These are phyloP conservation scores for Colletotrichum melonis DNA, from an alignment of 2,329 filamentous ascomycete species.

Conservation along the genomic window DNA sequence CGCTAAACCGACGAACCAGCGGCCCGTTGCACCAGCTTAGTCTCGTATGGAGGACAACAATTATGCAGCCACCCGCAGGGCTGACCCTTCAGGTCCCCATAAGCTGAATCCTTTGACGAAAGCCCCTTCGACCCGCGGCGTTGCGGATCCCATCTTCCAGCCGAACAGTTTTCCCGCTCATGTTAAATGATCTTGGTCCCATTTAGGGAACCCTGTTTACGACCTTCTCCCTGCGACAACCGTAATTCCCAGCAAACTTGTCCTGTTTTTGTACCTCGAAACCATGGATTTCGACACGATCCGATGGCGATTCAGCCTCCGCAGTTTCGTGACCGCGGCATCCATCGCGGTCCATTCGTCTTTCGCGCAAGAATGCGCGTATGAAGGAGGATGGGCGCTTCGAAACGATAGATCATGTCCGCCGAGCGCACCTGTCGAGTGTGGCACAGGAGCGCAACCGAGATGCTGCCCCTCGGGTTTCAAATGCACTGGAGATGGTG, in stretches of 20 bases:
- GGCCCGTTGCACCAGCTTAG: neutral
- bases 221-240: neutral
- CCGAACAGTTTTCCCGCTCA: neutral
- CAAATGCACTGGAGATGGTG: slow-evolving; percentile 10
- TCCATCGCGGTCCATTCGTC: neutral
- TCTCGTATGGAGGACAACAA: neutral
- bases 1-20: neutral
- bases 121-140: neutral
- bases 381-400: slow-evolving; percentile 19
- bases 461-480: slow-evolving; percentile 22
- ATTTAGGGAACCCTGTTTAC: neutral
- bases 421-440: slow-evolving; percentile 15
- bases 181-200: neutral
- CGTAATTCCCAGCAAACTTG: neutral
- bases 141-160: neutral
- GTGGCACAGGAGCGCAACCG: slow-evolving; percentile 16
- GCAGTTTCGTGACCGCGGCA: neutral
- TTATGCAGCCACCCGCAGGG: neutral
- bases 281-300: neutral
- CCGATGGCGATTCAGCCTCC: neutral
- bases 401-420: slow-evolving; percentile 9
- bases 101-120: neutral
- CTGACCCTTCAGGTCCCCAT: neutral
- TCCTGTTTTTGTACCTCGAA: neutral
- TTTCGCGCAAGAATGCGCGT: slow-evolving; percentile 13